Evolutionary conservation across 768 basidiomycete genomes (phyloP), one percentile per base, ranked within the genome.

Genomic region (Mycena metata): DNA sequence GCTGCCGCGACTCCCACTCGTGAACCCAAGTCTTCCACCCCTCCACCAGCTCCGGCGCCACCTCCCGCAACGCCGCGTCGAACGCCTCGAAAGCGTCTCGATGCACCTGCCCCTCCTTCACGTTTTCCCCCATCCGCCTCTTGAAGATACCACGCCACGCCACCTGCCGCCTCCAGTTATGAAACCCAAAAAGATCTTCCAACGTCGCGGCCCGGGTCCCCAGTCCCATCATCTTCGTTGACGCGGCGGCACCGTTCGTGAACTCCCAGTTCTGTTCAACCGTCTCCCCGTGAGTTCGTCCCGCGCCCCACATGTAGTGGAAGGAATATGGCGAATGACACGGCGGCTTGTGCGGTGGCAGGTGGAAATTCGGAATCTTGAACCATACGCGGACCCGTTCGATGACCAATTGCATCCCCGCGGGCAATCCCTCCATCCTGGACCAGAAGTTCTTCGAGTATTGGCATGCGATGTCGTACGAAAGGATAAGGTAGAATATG

Each of bases 381-480:
- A 49, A 61, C 60, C 60, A 61, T 2, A 52, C 23, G 13, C 45
- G 26, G 6, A 11, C n/a, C 26, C 30, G 3, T 30, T 30, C 30
- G 30, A 6, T n/a, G n/a, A n/a, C n/a, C n/a, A n/a, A n/a, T n/a
- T n/a, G n/a, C n/a, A n/a, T n/a, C n/a, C n/a, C n/a, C n/a, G n/a
- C n/a, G n/a, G n/a, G n/a, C n/a, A n/a, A 0, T n/a, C n/a, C n/a
- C n/a, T n/a, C n/a, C 64, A 58, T 58, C 19, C 60, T 52, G 3
- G 21, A 3, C 60, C 61, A 63, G 35, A 68, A 62, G 15, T 49
- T 47, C 21, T 57, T 62, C 23, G 52, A 15, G 16, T 63, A 68
- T 19, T 68, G 67, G 33, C 67, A 68, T 1, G 55, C 67, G 24
- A 68, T 58, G 60, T 68, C 46, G 46, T 68, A 68, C 5, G 81